These are phyloP conservation scores for Crataegus laevigata DNA, from an alignment of 306 rosid species.

Conservation along the genomic window DNA sequence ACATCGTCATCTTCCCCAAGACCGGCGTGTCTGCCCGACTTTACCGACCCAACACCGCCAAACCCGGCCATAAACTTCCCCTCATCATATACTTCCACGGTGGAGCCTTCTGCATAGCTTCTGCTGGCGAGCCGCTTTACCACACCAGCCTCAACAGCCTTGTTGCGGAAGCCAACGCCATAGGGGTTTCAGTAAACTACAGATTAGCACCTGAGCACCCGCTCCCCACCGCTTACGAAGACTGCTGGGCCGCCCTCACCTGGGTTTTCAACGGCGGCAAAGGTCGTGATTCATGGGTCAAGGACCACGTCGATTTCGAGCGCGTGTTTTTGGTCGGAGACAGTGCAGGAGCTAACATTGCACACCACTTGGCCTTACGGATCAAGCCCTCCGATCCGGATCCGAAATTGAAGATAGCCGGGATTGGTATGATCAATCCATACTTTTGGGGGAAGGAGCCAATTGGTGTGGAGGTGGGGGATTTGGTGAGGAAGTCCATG, in stretches of 20 bases:
- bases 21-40: slow-evolving; percentile 58
- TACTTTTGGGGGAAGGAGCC: slow-evolving; percentile 78
- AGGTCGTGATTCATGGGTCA: slow-evolving; percentile 42
- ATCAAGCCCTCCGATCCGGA: background rate
- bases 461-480: slow-evolving; percentile 49
- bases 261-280: slow-evolving; percentile 37
- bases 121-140: slow-evolving; percentile 57
- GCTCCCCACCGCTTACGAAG: slow-evolving; percentile 59
- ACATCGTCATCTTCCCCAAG: slow-evolving; percentile 42
- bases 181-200: slow-evolving; percentile 54
- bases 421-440: slow-evolving; percentile 55
- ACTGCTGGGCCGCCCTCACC: slow-evolving; percentile 57
- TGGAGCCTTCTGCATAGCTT: slow-evolving; percentile 64
- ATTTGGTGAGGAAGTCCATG: slow-evolving; percentile 37
- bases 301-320: slow-evolving; percentile 36
- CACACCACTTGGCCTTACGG: slow-evolving; percentile 49
- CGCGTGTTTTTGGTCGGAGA: slow-evolving; percentile 66
- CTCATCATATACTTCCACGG: slow-evolving; percentile 68
- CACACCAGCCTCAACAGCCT: slow-evolving; percentile 62
- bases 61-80: slow-evolving; percentile 35
- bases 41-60: slow-evolving; percentile 31
- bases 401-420: slow-evolving; percentile 29
- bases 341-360: slow-evolving; percentile 73
- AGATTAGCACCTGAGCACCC: slow-evolving; percentile 77
- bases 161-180: slow-evolving; percentile 41